phyloP scores from a whole-genome alignment of 2,329 filamentous ascomycete species.

The Paecilomyces dactylethromorphus region DNA sequence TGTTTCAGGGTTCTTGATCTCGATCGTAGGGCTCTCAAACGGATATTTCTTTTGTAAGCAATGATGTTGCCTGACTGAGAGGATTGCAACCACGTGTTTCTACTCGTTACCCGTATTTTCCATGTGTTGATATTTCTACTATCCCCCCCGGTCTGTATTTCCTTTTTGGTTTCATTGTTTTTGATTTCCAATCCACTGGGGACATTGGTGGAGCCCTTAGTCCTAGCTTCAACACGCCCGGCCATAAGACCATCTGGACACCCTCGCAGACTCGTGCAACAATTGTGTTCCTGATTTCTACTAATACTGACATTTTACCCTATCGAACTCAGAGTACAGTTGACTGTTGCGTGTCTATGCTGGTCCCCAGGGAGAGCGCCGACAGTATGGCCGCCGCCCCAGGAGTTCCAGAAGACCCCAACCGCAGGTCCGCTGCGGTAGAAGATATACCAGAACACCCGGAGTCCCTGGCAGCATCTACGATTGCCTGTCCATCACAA shows the following conservation, averaged over 20 bases:
- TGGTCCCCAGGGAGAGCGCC: neutral
- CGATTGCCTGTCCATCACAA: constrained; percentile 9
- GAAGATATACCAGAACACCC: neutral
- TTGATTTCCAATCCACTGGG: neutral
- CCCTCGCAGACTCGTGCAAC: neutral
- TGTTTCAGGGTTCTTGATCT: neutral
- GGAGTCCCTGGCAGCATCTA: constrained; percentile 6
- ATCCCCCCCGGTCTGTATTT: neutral
- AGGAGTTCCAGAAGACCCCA: neutral
- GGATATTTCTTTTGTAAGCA: neutral
- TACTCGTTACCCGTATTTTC: neutral
- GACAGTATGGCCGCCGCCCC: neutral
- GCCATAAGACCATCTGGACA: neutral
- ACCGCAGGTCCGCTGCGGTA: neutral
- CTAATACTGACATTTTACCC: neutral
- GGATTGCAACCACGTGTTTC: neutral
- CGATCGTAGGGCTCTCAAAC: neutral
- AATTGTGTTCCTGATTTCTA: neutral
- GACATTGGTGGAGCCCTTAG: neutral
- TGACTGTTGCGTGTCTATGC: neutral
- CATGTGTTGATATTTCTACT: neutral
- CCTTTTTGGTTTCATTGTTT: neutral
- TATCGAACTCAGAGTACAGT: neutral
- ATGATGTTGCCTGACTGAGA: neutral
- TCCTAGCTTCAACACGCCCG: neutral